Evolutionary conservation across 208 protist species (phyloP).

Genomic region (Willaertia magna): DNA sequence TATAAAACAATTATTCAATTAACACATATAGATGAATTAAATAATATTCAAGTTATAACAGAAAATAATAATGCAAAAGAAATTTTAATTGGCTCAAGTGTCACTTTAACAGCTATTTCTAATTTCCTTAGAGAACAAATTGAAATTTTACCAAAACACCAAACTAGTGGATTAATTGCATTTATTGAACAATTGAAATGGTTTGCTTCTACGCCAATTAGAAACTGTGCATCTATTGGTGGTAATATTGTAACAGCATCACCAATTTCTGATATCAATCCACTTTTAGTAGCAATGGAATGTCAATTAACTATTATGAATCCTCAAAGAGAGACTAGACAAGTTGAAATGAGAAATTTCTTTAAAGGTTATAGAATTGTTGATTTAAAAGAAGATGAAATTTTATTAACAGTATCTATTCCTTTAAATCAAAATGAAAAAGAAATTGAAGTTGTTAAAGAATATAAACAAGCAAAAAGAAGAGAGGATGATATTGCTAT

Average conservation of each 20-base stretch:
- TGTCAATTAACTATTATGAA: background rate
- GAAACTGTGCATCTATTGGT: conserved; percentile 55
- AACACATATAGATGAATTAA: background rate
- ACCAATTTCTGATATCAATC: conserved; percentile 63
- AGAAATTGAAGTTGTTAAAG: conserved; percentile 33
- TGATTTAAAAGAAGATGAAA: conserved; percentile 35
- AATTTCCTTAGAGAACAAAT: background rate
- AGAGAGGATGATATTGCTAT: conserved; percentile 75
- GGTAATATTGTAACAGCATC: conserved; percentile 62
- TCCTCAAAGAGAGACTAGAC: background rate
- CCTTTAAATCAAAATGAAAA: background rate
- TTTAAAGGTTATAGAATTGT: conserved; percentile 45
- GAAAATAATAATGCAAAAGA: background rate
- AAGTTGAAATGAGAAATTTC: conserved; percentile 31
- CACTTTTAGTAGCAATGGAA: conserved; percentile 22
- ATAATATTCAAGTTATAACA: background rate
- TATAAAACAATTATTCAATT: background rate
- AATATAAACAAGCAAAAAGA: conserved; percentile 56
- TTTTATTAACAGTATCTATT: conserved; percentile 25
- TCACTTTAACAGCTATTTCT: background rate
- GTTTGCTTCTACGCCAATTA: conserved; percentile 49
- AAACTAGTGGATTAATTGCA: conserved; percentile 16
- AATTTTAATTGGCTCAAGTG: conserved; percentile 2
- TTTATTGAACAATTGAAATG: conserved; percentile 32
- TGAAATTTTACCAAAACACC: background rate